Percentiles rank a stretch among this genome's conserved stretches.
Evolutionary conservation across 2,329 filamentous ascomycete genomes (phyloP).

Genomic region (Ophiostoma pallidulum): DNA sequence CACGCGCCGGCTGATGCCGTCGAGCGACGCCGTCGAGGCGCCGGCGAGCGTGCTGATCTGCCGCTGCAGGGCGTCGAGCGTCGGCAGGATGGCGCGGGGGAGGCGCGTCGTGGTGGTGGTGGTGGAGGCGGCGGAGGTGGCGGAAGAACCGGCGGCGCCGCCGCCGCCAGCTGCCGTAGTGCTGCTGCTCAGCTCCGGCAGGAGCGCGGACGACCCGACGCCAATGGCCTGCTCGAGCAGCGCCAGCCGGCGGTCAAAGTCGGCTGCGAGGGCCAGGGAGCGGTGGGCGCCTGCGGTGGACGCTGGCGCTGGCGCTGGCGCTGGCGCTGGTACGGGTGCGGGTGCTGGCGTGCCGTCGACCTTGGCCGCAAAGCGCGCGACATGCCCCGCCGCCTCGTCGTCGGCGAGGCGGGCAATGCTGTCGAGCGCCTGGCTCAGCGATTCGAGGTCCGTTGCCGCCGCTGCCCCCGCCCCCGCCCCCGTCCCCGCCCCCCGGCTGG

Average conservation of each 20-base stretch:
- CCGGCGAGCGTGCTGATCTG: slow-evolving; percentile 69
- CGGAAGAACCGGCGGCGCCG: neutral
- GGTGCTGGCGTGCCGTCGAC: neutral
- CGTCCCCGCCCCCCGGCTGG: too few relatives aligned
- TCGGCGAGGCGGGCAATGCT: slow-evolving; percentile 41
- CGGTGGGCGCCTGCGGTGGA: slow-evolving; percentile 27
- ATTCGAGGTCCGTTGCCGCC: slow-evolving; percentile 34
- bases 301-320: slow-evolving; percentile 34
- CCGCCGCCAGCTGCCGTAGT: neutral
- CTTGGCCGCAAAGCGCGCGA: neutral
- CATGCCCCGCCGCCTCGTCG: slow-evolving; percentile 13
- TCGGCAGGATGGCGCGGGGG: slow-evolving; percentile 66
- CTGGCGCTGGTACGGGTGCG: slow-evolving; percentile 15
- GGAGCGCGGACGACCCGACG: slow-evolving; percentile 53
- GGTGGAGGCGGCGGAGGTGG: too few relatives aligned
- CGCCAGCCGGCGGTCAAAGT: slow-evolving; percentile 75
- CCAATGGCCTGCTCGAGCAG: slow-evolving; percentile 75
- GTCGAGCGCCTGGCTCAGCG: slow-evolving; percentile 64
- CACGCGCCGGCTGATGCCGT: slow-evolving; percentile 60
- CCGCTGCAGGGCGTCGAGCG: slow-evolving; percentile 69
- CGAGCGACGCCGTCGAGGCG: slow-evolving; percentile 62
- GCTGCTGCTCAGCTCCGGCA: slow-evolving; percentile 51
- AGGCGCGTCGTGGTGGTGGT: too few relatives aligned
- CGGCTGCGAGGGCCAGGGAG: slow-evolving; percentile 63
- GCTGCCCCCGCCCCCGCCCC: neutral